Conservation (phyloP, 108 stramenopile genomes). For the Pelagomonas calceolata region DNA sequence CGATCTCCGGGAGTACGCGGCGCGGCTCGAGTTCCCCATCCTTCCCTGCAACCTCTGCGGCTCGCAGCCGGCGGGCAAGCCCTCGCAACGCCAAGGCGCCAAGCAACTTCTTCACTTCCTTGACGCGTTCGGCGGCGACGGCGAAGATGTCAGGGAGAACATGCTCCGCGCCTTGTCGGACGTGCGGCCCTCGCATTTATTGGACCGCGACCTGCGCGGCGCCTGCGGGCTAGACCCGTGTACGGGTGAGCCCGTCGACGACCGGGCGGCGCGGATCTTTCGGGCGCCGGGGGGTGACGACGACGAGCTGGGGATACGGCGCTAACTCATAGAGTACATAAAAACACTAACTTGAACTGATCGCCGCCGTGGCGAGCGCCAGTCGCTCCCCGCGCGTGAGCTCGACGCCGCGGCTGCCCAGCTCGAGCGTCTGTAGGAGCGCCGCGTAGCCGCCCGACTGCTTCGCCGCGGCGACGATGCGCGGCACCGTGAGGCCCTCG, state of each 20-base stretch:
- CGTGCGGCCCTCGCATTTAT: conserved; percentile 35
- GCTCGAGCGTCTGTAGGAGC: too few species aligned
- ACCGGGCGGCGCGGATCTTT: too few species aligned
- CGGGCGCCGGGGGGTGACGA: too few species aligned
- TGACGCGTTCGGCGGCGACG: conserved; percentile 16
- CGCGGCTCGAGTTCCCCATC: conserved; percentile 29
- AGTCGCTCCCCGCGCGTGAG: too few species aligned
- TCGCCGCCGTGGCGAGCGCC: too few species aligned
- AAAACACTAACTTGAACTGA: too few species aligned
- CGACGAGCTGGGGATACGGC: too few species aligned
- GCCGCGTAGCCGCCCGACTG: too few species aligned
- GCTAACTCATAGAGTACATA: too few species aligned
- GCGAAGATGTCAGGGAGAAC: conserved; percentile 36
- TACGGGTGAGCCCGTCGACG: conserved; percentile 28
- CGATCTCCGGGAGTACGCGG: conserved; percentile 32
- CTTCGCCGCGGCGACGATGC: too few species aligned
- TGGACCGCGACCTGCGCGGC: conserved; percentile 30
- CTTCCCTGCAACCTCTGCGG: conserved; percentile 45
- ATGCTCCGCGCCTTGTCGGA: conserved; percentile 27
- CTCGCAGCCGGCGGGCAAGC: conserved; percentile 26
- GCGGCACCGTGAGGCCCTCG: too few species aligned
- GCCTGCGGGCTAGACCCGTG: conserved; percentile 37
- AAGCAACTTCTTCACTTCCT: conserved; percentile 29
- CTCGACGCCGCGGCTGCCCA: too few species aligned
- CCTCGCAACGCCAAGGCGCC: conserved; percentile 36